Evolutionary conservation across 257 asterid species (phyloP).

Genomic region (Striga asiatica): DNA sequence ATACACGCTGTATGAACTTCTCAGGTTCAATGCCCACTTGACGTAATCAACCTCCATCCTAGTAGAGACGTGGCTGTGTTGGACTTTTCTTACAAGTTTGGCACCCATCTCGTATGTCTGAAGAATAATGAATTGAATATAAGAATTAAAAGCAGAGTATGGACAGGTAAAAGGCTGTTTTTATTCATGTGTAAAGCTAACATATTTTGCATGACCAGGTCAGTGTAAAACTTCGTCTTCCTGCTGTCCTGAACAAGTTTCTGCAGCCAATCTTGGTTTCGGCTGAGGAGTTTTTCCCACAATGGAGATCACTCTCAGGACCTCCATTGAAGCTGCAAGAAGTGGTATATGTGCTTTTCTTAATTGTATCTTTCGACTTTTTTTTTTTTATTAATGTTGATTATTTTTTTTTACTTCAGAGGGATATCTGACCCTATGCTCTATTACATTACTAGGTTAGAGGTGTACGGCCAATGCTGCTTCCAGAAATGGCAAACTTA

Average conservation of each 20-base stretch:
- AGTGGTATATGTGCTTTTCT: conserved; percentile 60
- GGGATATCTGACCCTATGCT: conserved; percentile 16
- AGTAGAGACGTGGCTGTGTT: conserved; percentile 92
- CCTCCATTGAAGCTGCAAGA: conserved; percentile 94
- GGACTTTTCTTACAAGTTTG: conserved; percentile 73
- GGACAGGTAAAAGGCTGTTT: background rate
- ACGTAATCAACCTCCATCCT: conserved; percentile 71
- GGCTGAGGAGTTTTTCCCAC: conserved; percentile 85
- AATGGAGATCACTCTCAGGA: conserved; percentile 95
- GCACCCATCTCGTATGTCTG: conserved; percentile 49
- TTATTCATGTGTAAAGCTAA: conserved; percentile 19
- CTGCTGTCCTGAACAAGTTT: conserved; percentile 78
- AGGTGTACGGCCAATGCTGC: conserved; percentile 78
- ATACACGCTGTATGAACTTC: conserved; percentile 8
- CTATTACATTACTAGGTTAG: conserved; percentile 54
- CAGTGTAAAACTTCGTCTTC: conserved; percentile 82
- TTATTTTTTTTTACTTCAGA: background rate
- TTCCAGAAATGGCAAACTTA: conserved; percentile 68
- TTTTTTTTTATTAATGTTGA: background rate
- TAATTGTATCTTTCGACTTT: background rate
- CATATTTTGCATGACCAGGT: conserved; percentile 39
- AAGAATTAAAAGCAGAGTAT: background rate
- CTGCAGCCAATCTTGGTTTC: conserved; percentile 66
- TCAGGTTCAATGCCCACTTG: conserved; percentile 95
- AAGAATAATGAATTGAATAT: conserved; percentile 8